Conservation (phyloP, 495 filamentous ascomycete genomes). For the Xylaria acuta region DNA sequence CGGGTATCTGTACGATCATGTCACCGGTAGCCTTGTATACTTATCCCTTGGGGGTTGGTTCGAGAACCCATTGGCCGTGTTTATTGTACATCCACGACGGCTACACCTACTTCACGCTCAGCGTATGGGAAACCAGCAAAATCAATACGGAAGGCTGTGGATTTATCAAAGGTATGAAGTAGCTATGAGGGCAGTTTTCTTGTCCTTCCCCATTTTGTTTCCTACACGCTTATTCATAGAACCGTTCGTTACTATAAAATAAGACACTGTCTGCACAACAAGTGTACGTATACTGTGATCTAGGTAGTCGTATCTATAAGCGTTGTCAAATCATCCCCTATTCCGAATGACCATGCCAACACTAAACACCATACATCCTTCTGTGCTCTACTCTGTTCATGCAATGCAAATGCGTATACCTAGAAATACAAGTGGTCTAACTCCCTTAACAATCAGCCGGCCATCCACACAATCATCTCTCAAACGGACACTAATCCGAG, state of each 20-base stretch:
- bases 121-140: not conserved
- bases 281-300: not conserved
- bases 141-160: not conserved
- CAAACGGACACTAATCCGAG: constrained; percentile 27
- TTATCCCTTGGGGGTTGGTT: not conserved
- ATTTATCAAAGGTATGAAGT: not conserved
- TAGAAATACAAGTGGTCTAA: not conserved
- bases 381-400: not conserved
- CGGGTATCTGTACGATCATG: not conserved
- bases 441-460: not conserved
- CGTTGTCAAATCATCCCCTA: not conserved
- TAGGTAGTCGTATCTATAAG: not conserved
- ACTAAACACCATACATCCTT: not conserved
- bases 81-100: not conserved
- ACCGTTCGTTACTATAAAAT: not conserved
- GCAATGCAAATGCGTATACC: not conserved
- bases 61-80: too few species aligned
- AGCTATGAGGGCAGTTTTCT: not conserved
- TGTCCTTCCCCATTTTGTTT: not conserved
- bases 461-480: not conserved
- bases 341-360: not conserved
- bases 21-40: not conserved
- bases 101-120: not conserved
- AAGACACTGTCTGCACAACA: not conserved
- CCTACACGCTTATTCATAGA: not conserved